Evolutionary conservation across 1,139 yeast genomes (phyloP).

Genomic region (Lodderomyces margitis): DNA sequence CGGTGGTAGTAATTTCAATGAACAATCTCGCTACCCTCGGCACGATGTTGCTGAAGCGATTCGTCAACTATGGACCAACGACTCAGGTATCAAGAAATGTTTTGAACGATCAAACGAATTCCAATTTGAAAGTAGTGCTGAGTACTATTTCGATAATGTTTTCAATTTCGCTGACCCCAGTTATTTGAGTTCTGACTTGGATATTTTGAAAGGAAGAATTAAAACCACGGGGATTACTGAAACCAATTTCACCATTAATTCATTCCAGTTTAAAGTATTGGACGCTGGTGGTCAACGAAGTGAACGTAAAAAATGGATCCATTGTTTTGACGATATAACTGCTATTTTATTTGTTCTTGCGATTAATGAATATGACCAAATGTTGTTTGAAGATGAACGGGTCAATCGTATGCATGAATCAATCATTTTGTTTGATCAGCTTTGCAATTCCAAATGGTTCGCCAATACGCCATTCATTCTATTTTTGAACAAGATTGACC

Average conservation of each 20-base stretch:
- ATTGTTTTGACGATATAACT: slow-evolving; percentile 89
- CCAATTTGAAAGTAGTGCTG: slow-evolving; percentile 78
- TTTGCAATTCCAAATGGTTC: slow-evolving; percentile 88
- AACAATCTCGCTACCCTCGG: slow-evolving; percentile 18
- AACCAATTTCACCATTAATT: slow-evolving; percentile 69
- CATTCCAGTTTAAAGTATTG: slow-evolving; percentile 68
- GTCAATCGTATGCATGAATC: slow-evolving; percentile 94
- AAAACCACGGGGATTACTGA: slow-evolving; percentile 96
- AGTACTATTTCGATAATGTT: slow-evolving; percentile 73
- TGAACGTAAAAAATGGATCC: slow-evolving; percentile 94
- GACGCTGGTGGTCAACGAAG: slow-evolving; percentile 98
- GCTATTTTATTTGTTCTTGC: slow-evolving; percentile 91
- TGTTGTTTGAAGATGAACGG: slow-evolving; percentile 81
- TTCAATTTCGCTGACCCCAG: slow-evolving; percentile 58
- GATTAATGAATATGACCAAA: slow-evolving; percentile 89
- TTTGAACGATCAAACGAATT: slow-evolving; percentile 68
- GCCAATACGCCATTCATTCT: slow-evolving; percentile 81
- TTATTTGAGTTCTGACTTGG: slow-evolving; percentile 75
- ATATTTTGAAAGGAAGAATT: slow-evolving; percentile 84
- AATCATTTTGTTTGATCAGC: slow-evolving; percentile 74
- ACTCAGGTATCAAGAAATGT: slow-evolving; percentile 63
- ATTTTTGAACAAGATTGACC: slow-evolving; percentile 84
- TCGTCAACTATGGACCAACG: slow-evolving; percentile 61
- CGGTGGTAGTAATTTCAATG: not conserved
- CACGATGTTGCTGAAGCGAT: slow-evolving; percentile 67